Percentiles rank a stretch among this genome's conserved stretches.
Evolutionary conservation across 2,329 filamentous ascomycete species (phyloP).

Genomic region (Hypoxylon sp.): DNA sequence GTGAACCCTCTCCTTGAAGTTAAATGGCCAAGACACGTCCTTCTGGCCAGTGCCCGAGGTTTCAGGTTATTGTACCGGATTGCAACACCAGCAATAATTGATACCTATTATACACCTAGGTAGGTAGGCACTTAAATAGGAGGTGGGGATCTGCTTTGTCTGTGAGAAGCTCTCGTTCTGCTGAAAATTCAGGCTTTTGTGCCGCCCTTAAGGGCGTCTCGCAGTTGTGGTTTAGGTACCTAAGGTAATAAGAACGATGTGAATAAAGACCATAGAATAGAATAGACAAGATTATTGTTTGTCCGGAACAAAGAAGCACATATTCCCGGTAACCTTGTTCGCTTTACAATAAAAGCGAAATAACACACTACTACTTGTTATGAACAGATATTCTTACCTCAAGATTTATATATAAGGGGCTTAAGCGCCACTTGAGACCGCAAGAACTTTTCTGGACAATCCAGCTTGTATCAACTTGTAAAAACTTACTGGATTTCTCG

Average conservation of each 20-base stretch:
- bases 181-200: neutral
- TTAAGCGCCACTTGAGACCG: neutral
- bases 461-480: neutral
- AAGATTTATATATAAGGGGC: neutral
- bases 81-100: neutral
- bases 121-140: neutral
- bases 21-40: neutral
- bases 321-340: neutral
- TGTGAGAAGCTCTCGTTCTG: neutral
- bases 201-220: too few relatives aligned
- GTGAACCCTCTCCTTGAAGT: neutral
- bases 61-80: neutral
- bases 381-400: neutral
- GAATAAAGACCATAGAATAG: neutral
- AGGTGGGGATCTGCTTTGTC: neutral
- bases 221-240: too few relatives aligned
- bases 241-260: neutral
- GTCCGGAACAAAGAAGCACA: too few relatives aligned
- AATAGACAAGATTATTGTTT: neutral
- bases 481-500: neutral
- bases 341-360: neutral
- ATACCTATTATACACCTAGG: too few relatives aligned
- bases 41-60: neutral
- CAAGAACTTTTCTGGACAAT: neutral
- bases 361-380: neutral